These are phyloP conservation scores for Epichloe coenophiala DNA, from an alignment of 2,329 filamentous ascomycete genomes.

Conservation along the genomic window DNA sequence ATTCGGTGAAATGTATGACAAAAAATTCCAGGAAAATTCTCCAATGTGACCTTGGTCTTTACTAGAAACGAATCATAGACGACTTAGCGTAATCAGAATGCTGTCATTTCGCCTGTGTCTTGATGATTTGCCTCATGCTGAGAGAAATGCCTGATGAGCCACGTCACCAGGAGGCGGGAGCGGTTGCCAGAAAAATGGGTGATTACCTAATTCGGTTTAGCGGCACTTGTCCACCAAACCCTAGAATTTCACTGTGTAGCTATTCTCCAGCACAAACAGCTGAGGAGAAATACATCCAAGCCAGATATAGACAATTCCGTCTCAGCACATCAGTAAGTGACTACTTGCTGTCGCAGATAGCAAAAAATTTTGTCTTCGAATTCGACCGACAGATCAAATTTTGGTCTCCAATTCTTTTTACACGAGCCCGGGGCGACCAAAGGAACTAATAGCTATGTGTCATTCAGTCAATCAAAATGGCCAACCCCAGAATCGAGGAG, in stretches of 20 bases:
- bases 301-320: constrained; percentile 20
- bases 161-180: background rate
- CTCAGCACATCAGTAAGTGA: constrained; percentile 24
- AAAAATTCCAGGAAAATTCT: background rate
- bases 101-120: background rate
- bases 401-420: constrained; percentile 3
- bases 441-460: constrained; percentile 3
- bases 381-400: background rate
- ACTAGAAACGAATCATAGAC: too few species aligned
- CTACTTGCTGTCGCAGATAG: constrained; percentile 8
- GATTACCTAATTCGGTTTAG: constrained; percentile 30
- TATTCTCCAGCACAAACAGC: constrained; percentile 27
- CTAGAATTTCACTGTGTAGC: constrained; percentile 28
- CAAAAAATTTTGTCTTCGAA: background rate
- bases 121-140: background rate
- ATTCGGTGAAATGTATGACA: constrained; percentile 6
- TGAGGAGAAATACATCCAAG: constrained; percentile 16
- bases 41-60: background rate
- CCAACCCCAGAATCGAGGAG: constrained; percentile 96
- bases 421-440: background rate
- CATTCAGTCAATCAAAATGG: constrained; percentile 50
- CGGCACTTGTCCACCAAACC: constrained; percentile 26
- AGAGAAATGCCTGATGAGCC: background rate
- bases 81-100: background rate
- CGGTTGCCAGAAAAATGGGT: constrained; percentile 6